A percentile compares a stretch with the other conserved stretches of the same genome.
phyloP scores from a whole-genome alignment of 257 asterid species.

The Pogostemon cablin region DNA sequence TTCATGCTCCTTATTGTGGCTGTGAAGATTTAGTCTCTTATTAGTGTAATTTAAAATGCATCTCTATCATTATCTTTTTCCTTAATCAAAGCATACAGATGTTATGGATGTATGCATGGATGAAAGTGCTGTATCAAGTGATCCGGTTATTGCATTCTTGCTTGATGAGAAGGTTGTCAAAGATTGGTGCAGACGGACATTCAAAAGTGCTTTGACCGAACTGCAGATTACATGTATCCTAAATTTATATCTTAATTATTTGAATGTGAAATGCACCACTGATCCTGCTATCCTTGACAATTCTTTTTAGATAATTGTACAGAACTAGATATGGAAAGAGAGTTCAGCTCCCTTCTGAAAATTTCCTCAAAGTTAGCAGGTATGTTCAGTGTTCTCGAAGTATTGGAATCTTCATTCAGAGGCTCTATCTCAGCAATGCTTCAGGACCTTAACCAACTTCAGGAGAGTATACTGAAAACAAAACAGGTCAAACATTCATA shows the following conservation, averaged over 20 bases:
- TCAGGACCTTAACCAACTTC: slow-evolving; percentile 76
- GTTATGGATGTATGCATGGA: slow-evolving; percentile 97
- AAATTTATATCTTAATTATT: slow-evolving; percentile 11
- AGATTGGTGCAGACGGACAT: slow-evolving; percentile 93
- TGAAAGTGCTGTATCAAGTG: slow-evolving; percentile 96
- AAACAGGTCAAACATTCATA: slow-evolving; percentile 68
- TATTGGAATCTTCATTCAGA: slow-evolving; percentile 83
- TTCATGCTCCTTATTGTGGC: background rate
- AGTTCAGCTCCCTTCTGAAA: slow-evolving; percentile 59
- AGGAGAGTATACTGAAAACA: slow-evolving; percentile 76
- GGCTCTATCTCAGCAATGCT: slow-evolving; percentile 71
- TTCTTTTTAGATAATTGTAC: slow-evolving; percentile 58
- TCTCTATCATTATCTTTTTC: slow-evolving; percentile 36
- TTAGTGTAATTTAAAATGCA: slow-evolving; percentile 16
- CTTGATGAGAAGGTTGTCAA: slow-evolving; percentile 96
- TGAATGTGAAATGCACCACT: slow-evolving; percentile 19
- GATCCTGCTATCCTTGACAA: slow-evolving; percentile 54
- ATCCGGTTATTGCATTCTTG: slow-evolving; percentile 85
- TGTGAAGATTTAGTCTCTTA: slow-evolving; percentile 8
- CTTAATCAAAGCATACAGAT: slow-evolving; percentile 72
- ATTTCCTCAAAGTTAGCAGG: slow-evolving; percentile 76
- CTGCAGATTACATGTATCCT: slow-evolving; percentile 88
- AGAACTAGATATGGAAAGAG: slow-evolving; percentile 47
- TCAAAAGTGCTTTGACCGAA: slow-evolving; percentile 55
- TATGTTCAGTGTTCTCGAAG: slow-evolving; percentile 71